phyloP scores from a whole-genome alignment of 495 filamentous ascomycete genomes.

The Oleoguttula mirabilis region DNA sequence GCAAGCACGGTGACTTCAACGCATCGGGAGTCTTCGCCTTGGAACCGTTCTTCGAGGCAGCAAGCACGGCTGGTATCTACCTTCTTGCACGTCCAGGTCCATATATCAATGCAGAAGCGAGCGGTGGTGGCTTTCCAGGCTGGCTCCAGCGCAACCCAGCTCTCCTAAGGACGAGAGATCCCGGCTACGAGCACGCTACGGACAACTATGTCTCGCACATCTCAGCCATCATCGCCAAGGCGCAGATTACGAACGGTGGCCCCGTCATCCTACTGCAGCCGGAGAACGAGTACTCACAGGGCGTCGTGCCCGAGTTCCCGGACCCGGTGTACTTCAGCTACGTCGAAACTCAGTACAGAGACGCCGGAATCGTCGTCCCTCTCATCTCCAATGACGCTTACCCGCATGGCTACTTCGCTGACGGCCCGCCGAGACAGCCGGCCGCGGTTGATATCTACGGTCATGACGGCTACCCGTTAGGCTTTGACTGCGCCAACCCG shows the following conservation, averaged over 20 bases:
- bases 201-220: constrained; percentile 47
- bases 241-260: constrained; percentile 68
- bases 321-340: constrained; percentile 56
- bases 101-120: constrained; percentile 54
- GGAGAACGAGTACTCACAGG: constrained; percentile 56
- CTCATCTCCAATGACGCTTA: constrained; percentile 65
- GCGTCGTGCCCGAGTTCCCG: constrained; percentile 24
- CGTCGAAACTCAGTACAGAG: constrained; percentile 53
- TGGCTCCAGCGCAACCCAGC: constrained; percentile 44
- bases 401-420: constrained; percentile 48
- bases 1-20: constrained; percentile 52
- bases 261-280: constrained; percentile 67
- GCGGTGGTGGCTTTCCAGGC: constrained; percentile 52
- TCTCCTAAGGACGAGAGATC: constrained; percentile 45
- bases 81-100: constrained; percentile 60
- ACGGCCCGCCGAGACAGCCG: constrained; percentile 40
- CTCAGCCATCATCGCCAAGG: constrained; percentile 52
- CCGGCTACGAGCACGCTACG: constrained; percentile 53
- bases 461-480: constrained; percentile 56
- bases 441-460: constrained; percentile 69
- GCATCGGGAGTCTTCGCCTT: constrained; percentile 59
- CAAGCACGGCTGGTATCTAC: constrained; percentile 56
- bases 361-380: constrained; percentile 60
- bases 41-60: constrained; percentile 61
- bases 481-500: constrained; percentile 38